Evolutionary conservation across 164 flowering plant species (phyloP), one percentile per base, ranked within the genome.

Genomic region (Buxus sempervirens): DNA sequence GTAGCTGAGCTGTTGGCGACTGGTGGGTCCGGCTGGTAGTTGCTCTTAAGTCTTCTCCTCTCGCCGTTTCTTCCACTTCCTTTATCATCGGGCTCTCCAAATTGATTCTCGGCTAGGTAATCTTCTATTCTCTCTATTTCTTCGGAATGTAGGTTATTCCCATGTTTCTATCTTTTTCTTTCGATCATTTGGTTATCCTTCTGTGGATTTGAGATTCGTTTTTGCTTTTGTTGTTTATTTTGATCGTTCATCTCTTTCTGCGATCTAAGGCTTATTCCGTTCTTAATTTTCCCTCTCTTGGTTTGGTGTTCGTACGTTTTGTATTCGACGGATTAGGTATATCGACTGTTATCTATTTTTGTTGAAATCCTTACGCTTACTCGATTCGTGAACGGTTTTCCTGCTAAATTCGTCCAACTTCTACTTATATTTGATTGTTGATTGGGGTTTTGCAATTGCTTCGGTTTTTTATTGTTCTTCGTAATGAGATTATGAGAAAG

Each of bases 1-100:
- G 68, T 65, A 65, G 68, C 68, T 65, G 61, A 42, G 69, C 49
- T 24, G 21, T n/a, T n/a, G n/a, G n/a, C n/a, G 26, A 61, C 27
- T 24, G 13, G 26, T 42, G 26, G 55, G 61, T 27, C 32, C 20
- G 62, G 42, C 28, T 22, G 62, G 38, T n/a, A n/a, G n/a, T n/a
- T n/a, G n/a, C n/a, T n/a, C n/a, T n/a, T n/a, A n/a, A n/a, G n/a
- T n/a, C n/a, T n/a, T n/a, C n/a, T n/a, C n/a, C n/a, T 63, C 16
- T 26, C 38, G 53, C 15, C 32, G 56, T 13, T 23, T 51, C 36
- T 24, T 20, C 42, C 13, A 6, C 18, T 62, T 25, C 6, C 14
- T 4, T 51, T 36, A 16, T 16, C 27, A 20, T 4, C 57, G 25
- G n/a, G 54, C 54, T 54, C 19, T 54, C 5, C 38, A 32, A 32